Evolutionary conservation across 163 green algal genomes (phyloP).

Genomic region (Volvox carteri): DNA sequence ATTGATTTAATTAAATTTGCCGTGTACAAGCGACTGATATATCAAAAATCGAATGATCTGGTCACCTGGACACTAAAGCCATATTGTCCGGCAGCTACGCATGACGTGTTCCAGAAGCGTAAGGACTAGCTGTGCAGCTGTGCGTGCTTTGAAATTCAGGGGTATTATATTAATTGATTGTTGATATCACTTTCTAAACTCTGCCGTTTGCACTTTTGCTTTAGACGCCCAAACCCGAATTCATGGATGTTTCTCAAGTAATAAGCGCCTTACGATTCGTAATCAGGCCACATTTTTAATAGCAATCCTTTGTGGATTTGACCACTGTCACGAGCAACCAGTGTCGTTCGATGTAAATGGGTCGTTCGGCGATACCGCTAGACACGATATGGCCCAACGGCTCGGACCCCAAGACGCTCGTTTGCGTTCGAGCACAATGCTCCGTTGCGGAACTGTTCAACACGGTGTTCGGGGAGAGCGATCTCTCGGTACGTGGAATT

Average conservation of each 20-base stretch:
- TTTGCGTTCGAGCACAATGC: constrained; percentile 28
- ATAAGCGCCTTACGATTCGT: too few species aligned
- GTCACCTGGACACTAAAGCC: not conserved
- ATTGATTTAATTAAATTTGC: too few species aligned
- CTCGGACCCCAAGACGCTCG: constrained; percentile 36
- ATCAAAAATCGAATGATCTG: too few species aligned
- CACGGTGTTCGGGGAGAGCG: constrained; percentile 28
- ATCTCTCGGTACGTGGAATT: constrained; percentile 50
- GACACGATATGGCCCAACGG: constrained; percentile 21
- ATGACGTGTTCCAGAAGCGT: constrained; percentile 14
- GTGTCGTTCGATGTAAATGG: constrained; percentile 12
- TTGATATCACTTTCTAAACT: too few species aligned
- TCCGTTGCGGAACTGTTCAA: constrained; percentile 35
- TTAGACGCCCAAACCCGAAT: not conserved
- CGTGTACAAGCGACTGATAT: too few species aligned
- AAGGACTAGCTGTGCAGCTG: not conserved
- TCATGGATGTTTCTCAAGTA: not conserved
- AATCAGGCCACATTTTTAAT: too few species aligned
- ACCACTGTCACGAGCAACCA: too few species aligned
- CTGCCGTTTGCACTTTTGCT: not conserved
- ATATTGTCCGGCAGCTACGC: not conserved
- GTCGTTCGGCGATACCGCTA: not conserved
- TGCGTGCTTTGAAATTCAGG: too few species aligned
- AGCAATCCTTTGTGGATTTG: too few species aligned
- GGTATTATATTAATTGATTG: constrained; percentile 1